Percentiles rank a stretch among this genome's conserved stretches.
Conservation (phyloP, 1,284 basidiomycete genomes). For the Polyporus tsugae region DNA sequence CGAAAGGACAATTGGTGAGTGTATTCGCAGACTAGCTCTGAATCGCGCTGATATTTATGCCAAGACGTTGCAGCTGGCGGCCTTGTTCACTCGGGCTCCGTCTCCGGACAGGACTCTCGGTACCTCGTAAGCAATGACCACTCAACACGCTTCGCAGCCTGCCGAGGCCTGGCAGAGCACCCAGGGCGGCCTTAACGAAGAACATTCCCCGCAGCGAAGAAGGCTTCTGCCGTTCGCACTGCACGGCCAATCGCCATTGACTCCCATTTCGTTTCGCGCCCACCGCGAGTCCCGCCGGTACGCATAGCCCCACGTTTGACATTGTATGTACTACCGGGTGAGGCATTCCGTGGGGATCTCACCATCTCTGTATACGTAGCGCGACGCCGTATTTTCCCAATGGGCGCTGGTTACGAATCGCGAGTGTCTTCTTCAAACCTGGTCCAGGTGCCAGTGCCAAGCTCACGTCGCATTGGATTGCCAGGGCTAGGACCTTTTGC, state of each 20-base stretch:
- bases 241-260: neutral
- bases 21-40: neutral
- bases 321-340: neutral
- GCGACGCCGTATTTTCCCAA: too few species aligned
- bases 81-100: neutral
- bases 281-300: neutral
- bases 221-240: neutral
- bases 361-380: too few species aligned
- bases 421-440: too few species aligned
- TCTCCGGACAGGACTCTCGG: neutral
- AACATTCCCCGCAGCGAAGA: constrained; percentile 10
- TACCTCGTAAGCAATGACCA: neutral
- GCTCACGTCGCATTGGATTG: too few species aligned
- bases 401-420: too few species aligned
- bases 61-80: neutral
- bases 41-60: neutral
- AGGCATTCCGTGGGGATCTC: too few species aligned
- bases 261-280: neutral
- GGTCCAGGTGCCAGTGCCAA: too few species aligned
- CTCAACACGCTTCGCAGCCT: constrained; percentile 8
- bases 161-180: neutral
- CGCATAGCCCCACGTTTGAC: neutral
- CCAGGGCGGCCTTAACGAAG: neutral
- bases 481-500: too few species aligned
- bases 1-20: neutral